phyloP scores from a whole-genome alignment of 495 filamentous ascomycete species.

The Tuber microsphaerosporum region DNA sequence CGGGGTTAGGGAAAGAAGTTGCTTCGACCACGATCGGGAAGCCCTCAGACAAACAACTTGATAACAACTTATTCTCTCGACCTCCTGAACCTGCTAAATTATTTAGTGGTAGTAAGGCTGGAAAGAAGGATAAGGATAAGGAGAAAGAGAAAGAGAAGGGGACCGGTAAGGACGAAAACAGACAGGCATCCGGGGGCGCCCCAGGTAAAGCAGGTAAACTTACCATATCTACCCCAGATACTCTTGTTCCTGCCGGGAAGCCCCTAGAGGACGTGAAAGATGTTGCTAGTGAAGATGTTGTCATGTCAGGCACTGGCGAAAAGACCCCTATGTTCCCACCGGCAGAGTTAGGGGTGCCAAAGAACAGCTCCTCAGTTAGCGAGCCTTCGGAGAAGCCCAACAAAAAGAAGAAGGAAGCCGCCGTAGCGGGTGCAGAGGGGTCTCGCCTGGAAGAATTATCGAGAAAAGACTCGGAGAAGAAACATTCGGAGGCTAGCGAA shows the following conservation, averaged over 20 bases:
- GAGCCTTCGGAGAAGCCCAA: constrained; percentile 62
- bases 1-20: constrained; percentile 2
- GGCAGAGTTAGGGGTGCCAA: neutral
- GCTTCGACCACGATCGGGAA: neutral
- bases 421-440: constrained; percentile 44
- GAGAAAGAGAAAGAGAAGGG: constrained; percentile 19
- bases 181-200: neutral
- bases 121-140: constrained; percentile 24
- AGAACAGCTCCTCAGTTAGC: constrained; percentile 41
- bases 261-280: neutral
- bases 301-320: constrained; percentile 9
- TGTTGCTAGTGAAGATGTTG: constrained; percentile 12
- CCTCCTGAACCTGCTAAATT: neutral
- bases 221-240: constrained; percentile 7
- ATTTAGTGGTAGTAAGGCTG: constrained; percentile 6
- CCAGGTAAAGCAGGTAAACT: constrained; percentile 16
- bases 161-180: neutral
- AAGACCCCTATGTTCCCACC: neutral
- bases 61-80: neutral
- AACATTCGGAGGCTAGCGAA: constrained; percentile 69
- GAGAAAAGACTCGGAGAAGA: constrained; percentile 35
- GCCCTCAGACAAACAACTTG: constrained; percentile 1
- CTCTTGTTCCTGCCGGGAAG: neutral
- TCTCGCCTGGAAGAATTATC: constrained; percentile 29
- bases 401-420: constrained; percentile 63